Evolutionary conservation across 2,329 filamentous ascomycete genomes (phyloP), one percentile per base, ranked within the genome.

Genomic region (Hypoxylon sp.): DNA sequence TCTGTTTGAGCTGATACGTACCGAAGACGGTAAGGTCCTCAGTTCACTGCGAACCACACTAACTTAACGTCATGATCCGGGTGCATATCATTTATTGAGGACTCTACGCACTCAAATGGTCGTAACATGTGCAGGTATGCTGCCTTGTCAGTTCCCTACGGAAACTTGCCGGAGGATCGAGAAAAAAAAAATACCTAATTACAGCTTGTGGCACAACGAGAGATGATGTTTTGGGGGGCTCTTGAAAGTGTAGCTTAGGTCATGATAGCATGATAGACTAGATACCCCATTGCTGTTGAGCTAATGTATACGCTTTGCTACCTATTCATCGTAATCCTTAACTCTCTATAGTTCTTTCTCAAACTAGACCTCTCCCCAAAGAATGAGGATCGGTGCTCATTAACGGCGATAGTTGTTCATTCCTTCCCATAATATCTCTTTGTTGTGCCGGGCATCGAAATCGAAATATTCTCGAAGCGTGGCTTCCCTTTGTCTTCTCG

Each of bases 281-380:
- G 68, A 74, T 72, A 73, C 73, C 71, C 70, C 46, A 66, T 71
- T 72, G 64, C 69, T 71, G 52, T 35, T 48, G 47, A 67, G 35
- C 46, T 39, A 51, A 58, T 61, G 51, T 29, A 47, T 10, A 51
- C 46, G 11, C 9, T 35, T 24, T 24, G 11, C 24, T 46, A 26
- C 31, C n/a, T 47, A 19, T 17, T 22, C 39, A 17, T 9, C 19
- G 11, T 22, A 44, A 3, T 19, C 39, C 19, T 44, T 44, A 44
- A 8, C 39, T 44, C 22, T 8, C 8, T 8, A 19, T 44, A 9
- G 8, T 4, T 44, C 17, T 19, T 44, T 17, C 8, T 44, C 17
- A 1, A 17, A 8, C 17, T 22, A 17, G 39, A 44, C 8, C 9
- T 44, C 17, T 4, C 19, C 39, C 29, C 29, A 31, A 31, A 31